Base-by-base conservation (phyloP, 768 basidiomycete genomes). In the Lactarius pseudohatsudake region DNA sequence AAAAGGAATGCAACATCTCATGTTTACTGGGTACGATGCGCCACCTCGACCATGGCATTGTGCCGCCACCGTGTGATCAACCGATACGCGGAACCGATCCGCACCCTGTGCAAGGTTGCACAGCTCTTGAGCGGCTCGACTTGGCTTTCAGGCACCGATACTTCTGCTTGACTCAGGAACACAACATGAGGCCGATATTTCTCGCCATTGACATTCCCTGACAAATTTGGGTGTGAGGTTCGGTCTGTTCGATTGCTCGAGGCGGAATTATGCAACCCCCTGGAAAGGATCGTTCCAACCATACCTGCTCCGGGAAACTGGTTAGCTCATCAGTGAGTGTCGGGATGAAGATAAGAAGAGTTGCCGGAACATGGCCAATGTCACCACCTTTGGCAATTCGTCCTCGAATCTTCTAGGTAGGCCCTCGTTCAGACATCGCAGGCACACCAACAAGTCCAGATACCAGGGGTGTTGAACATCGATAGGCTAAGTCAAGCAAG, bases 71-170 rank as follows among this genome's bases (percentile, higher is more conserved):
- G n/a, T 53, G 13, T 53, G 50, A 16, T 53, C 50, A 53, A 13
- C 22, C 59, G 28, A 59, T 59, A 20, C 20, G 4, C 38, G 38
- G 50, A 22, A 28, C 58, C 28, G 38, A 59, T 53, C 28, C 30
- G 47, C n/a, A n/a, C 34, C 32, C 34, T 8, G 8, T 22, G 34
- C 8, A 38, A 47, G 22, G 32, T 36, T 32, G n/a, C 64, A 41
- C 36, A 36, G 32, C 41, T 56, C 53, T 40, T 4, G 40, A 45
- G 59, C 10, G 41, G 56, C 32, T 26, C 53, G 15, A 36, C 18
- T 36, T 22, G 6, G 4, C 50, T n/a, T 47, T 41, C 59, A 65
- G 64, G 59, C 59, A 60, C 64, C 40, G 54, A 59, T 56, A 18
- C 20, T 20, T 32, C 30, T 34, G 55, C 55, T 15, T 53, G 26